Base-by-base conservation (phyloP, 345 rosid species). In the Eucalyptus viminalis region DNA sequence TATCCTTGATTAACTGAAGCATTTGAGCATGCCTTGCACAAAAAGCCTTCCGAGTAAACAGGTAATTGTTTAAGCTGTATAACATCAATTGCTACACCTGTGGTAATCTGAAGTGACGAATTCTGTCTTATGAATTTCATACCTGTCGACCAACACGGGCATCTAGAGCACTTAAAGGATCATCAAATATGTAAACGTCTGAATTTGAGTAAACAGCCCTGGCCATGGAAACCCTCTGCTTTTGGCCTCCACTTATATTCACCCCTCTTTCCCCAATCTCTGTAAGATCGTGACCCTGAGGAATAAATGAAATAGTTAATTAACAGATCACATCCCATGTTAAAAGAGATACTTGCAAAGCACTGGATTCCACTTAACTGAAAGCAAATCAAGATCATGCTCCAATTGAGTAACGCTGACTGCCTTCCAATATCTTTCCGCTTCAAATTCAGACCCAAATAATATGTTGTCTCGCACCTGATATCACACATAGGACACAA, bases 241-340 rank as follows among this genome's bases (percentile, higher is more conserved):
- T 97, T 86, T 97, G 99, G 90, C 99, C 99, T 87, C 99, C 99
- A 92, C 99, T 97, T 49, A 97, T 96, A 93, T 98, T 98, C 83
- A 98, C 99, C 89, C 99, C 99, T 91, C 99, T 96, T 92, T 98
- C 99, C 88, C 99, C 99, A 91, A 98, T 98, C 95, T 98, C 99
- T 9, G 99, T 95, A 83, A 94, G 93, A 95, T 98, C 99, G 89
- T 93, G 96, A n/a, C 96, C 98, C 99, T 98, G 92, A 87, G 87
- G 89, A 91, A 34, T 72, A 72, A 72, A 34, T 72, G 44, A 72
- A 72, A 34, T 22, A 34, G 81, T 34, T 17, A 16, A 34, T 72
- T 72, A 72, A 34, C 4, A 45, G 72, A 12, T 72, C 44, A 17
- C 7, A 5, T 34, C 14, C 25, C 24, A 22, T 10, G 24, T 72